These are phyloP conservation scores for Glaciozyma antarctica DNA, from an alignment of 768 basidiomycete species.

Conservation along the genomic window DNA sequence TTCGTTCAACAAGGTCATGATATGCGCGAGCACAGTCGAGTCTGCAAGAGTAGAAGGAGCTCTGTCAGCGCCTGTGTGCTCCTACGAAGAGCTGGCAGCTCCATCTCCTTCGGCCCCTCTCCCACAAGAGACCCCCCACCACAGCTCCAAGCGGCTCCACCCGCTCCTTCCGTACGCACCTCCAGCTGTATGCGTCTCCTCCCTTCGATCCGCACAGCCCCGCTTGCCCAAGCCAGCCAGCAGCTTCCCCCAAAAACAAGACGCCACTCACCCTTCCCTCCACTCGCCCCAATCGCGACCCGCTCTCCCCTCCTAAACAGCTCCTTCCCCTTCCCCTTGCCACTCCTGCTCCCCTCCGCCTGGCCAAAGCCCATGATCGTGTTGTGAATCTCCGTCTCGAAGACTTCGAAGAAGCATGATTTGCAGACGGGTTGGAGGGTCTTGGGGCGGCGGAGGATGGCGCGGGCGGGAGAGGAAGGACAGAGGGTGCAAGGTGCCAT, in stretches of 20 bases:
- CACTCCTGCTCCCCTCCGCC: slow-evolving; percentile 9
- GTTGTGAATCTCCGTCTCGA: slow-evolving; percentile 96
- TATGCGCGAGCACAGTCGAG: slow-evolving; percentile 92
- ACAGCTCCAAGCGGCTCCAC: not conserved
- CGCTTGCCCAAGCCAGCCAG: not conserved
- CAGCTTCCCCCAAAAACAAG: not conserved
- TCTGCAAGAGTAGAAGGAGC: slow-evolving; percentile 47
- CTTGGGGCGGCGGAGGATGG: slow-evolving; percentile 89
- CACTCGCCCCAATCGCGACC: slow-evolving; percentile 95
- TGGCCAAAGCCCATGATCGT: slow-evolving; percentile 61
- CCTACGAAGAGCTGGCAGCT: not conserved
- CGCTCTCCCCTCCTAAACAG: slow-evolving; percentile 82
- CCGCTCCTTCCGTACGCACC: not conserved
- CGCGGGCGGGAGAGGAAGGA: slow-evolving; percentile 63
- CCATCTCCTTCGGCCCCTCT: not conserved
- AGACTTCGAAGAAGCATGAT: slow-evolving; percentile 90
- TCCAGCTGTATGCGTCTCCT: not conserved
- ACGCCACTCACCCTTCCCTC: slow-evolving; percentile 71
- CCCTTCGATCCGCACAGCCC: not conserved
- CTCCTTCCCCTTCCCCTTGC: slow-evolving; percentile 38
- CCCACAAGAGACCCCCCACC: not conserved
- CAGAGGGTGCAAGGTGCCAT: slow-evolving; percentile 51
- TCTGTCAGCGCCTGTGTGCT: not conserved
- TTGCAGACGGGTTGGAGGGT: slow-evolving; percentile 96
- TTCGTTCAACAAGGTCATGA: slow-evolving; percentile 91